Conservation (phyloP, 2,329 filamentous ascomycete species). For the Diaporthe amygdali region DNA sequence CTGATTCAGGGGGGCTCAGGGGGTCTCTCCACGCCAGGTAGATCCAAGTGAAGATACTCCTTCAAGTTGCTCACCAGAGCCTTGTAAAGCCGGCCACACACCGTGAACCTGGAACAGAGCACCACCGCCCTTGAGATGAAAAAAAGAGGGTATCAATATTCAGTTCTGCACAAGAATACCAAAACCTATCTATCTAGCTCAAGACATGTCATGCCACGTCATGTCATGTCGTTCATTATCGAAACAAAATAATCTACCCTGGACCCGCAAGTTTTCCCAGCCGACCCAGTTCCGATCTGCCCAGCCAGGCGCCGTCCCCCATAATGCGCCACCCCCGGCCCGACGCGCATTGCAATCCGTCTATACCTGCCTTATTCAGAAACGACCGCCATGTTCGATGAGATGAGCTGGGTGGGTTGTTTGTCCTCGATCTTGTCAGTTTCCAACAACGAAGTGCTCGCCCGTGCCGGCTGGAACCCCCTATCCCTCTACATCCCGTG, state of each 20-base stretch:
- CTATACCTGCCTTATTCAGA: slow-evolving; percentile 6
- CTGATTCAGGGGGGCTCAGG: slow-evolving; percentile 1
- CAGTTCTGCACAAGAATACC: background rate
- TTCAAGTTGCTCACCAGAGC: background rate
- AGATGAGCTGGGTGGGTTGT: background rate
- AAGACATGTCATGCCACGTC: background rate
- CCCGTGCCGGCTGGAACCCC: background rate
- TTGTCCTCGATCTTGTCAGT: background rate
- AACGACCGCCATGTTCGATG: background rate
- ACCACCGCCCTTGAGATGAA: background rate
- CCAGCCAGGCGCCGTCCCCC: background rate
- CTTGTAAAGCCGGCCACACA: too few relatives aligned
- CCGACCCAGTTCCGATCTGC: background rate
- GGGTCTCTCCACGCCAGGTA: background rate
- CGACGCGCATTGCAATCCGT: background rate
- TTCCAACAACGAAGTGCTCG: background rate
- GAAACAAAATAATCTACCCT: background rate
- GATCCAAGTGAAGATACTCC: background rate
- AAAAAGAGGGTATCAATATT: slow-evolving; percentile 10
- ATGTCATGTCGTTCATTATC: slow-evolving; percentile 3
- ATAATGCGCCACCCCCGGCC: background rate
- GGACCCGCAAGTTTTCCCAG: background rate
- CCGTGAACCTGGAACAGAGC: background rate
- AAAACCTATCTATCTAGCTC: background rate
- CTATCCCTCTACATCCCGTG: slow-evolving; percentile 23